Conservation (phyloP, 495 filamentous ascomycete genomes). For the Thermothielavioides terrestris region DNA sequence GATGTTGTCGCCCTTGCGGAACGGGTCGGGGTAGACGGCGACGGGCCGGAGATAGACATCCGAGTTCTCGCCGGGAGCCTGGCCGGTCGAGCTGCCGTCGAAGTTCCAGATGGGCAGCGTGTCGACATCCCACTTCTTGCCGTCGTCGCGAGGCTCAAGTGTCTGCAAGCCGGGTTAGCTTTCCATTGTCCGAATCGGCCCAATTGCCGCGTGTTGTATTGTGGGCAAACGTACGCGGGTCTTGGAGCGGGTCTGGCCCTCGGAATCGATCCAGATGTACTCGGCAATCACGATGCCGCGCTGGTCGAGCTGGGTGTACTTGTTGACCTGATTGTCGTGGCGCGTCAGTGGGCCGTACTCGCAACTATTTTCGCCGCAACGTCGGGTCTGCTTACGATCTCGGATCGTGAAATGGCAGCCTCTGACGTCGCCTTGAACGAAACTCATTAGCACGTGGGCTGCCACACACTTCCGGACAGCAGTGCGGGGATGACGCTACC, state of each 20-base stretch:
- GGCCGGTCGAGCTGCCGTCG: constrained; percentile 89
- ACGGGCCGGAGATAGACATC: constrained; percentile 90
- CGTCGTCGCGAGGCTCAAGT: constrained; percentile 49
- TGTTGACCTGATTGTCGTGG: constrained; percentile 54
- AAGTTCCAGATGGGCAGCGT: constrained; percentile 96
- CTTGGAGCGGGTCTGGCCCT: constrained; percentile 74
- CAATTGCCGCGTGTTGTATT: too few species aligned
- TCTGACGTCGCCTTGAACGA: constrained; percentile 1
- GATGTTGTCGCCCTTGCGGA: constrained; percentile 76
- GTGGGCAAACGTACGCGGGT: constrained; percentile 63
- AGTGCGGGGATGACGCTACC: background rate
- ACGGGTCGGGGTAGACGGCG: constrained; percentile 85
- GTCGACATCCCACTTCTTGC: constrained; percentile 53
- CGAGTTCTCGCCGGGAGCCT: constrained; percentile 93
- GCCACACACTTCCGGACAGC: too few species aligned
- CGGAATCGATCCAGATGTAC: constrained; percentile 94
- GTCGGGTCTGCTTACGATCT: constrained; percentile 3
- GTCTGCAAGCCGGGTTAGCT: constrained; percentile 50
- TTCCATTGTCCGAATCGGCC: background rate
- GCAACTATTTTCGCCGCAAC: background rate
- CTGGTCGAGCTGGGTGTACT: constrained; percentile 86
- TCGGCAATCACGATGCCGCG: constrained; percentile 69
- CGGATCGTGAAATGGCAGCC: background rate
- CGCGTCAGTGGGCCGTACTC: background rate
- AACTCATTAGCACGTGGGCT: background rate